A percentile compares a stretch with the other conserved stretches of the same genome.
These are phyloP conservation scores for Solanum ossicruentum DNA, from an alignment of 257 asterid species.

Conservation along the genomic window DNA sequence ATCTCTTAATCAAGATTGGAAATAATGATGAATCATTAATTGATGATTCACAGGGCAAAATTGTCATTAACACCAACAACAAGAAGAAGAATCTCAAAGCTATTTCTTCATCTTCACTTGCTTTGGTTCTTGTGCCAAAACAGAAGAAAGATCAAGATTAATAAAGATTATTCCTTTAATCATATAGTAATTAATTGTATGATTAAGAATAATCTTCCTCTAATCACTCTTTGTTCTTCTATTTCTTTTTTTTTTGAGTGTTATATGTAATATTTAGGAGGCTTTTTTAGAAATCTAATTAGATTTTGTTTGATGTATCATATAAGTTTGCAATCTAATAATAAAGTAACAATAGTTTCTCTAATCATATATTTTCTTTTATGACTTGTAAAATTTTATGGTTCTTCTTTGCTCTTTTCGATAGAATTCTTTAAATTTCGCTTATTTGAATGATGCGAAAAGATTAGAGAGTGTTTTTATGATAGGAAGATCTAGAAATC, in stretches of 20 bases:
- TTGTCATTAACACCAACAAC: slow-evolving; percentile 5
- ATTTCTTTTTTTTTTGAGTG: neutral
- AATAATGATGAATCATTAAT: slow-evolving; percentile 8
- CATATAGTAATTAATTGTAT: neutral
- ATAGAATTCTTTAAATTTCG: neutral
- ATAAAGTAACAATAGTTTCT: neutral
- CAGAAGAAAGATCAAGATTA: slow-evolving; percentile 6
- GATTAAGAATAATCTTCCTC: neutral
- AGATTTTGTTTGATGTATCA: neutral
- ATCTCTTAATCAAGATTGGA: slow-evolving; percentile 11
- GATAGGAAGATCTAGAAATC: no score
- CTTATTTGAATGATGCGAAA: neutral
- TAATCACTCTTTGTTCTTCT: neutral
- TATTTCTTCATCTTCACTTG: slow-evolving; percentile 9
- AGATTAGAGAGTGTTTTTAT: no score
- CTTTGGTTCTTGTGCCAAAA: slow-evolving; percentile 9
- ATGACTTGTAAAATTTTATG: neutral
- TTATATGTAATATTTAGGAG: neutral
- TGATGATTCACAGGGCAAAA: slow-evolving; percentile 6
- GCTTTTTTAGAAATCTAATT: neutral
- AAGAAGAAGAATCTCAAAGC: slow-evolving; percentile 20
- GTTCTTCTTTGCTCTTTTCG: neutral
- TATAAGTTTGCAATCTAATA: neutral
- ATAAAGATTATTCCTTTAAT: neutral
- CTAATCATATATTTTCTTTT: neutral